A percentile compares a stretch with the other conserved stretches of the same genome.
Evolutionary conservation across 1,284 basidiomycete species (phyloP).

Genomic region (Pseudozyma sp.): DNA sequence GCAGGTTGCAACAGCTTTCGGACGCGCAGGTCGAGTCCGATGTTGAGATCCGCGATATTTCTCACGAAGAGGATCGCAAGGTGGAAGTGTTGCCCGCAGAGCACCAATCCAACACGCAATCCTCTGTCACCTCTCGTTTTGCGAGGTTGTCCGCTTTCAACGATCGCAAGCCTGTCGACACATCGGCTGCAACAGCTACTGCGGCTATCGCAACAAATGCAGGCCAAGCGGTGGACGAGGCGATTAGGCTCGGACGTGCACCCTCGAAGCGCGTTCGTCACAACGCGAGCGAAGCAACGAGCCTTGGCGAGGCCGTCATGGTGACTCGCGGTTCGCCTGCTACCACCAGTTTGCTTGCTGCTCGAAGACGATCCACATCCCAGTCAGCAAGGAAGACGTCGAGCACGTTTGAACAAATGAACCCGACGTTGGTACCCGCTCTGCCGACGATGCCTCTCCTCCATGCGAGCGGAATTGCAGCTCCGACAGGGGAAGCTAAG

Average conservation of each 20-base stretch:
- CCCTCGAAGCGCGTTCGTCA: slow-evolving; percentile 48
- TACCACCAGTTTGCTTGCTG: neutral
- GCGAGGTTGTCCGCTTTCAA: slow-evolving; percentile 43
- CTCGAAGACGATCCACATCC: slow-evolving; percentile 15
- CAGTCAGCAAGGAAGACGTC: slow-evolving; percentile 12
- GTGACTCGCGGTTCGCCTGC: slow-evolving; percentile 10
- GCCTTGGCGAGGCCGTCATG: slow-evolving; percentile 33
- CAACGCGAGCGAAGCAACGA: slow-evolving; percentile 26
- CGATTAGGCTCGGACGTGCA: slow-evolving; percentile 41
- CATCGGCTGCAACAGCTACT: neutral
- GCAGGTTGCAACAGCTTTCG: slow-evolving; percentile 23
- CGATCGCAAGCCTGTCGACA: slow-evolving; percentile 18
- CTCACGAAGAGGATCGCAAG: slow-evolving; percentile 12
- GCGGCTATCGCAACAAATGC: neutral
- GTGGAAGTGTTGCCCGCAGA: neutral
- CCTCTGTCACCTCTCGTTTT: neutral
- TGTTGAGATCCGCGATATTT: slow-evolving; percentile 17
- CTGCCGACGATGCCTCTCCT: neutral
- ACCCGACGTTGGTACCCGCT: slow-evolving; percentile 18
- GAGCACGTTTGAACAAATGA: slow-evolving; percentile 3
- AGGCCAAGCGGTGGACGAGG: slow-evolving; percentile 23
- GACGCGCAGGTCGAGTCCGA: slow-evolving; percentile 13
- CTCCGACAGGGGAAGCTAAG: neutral
- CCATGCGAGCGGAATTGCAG: neutral
- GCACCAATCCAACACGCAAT: neutral